phyloP scores from a whole-genome alignment of 2,329 filamentous ascomycete genomes.

The Xylaria sp. region DNA sequence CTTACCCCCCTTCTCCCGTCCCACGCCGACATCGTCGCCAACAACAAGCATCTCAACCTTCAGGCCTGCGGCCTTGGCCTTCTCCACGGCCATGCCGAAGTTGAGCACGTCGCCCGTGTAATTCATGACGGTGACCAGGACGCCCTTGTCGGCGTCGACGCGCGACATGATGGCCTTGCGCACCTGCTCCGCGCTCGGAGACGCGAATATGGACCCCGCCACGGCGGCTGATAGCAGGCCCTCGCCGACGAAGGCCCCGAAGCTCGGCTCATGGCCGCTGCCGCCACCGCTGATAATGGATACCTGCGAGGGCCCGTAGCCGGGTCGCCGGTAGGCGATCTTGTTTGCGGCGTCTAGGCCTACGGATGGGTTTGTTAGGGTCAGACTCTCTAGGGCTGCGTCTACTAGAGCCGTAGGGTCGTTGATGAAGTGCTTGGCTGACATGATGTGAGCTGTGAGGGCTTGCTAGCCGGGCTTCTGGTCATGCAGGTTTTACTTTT shows the following conservation, averaged over 20 bases:
- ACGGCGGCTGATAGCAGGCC: constrained; percentile 85
- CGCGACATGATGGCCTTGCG: constrained; percentile 78
- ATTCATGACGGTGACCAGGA: constrained; percentile 94
- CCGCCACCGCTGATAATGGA: constrained; percentile 90
- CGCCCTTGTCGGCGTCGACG: constrained; percentile 77
- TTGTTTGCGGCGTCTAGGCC: constrained; percentile 84
- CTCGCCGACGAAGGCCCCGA: constrained; percentile 84
- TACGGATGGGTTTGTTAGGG: constrained; percentile 84
- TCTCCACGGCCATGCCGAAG: constrained; percentile 93
- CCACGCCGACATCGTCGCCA: constrained; percentile 91
- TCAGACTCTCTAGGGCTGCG: constrained; percentile 79
- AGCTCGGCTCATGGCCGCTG: constrained; percentile 89
- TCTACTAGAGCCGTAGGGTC: constrained; percentile 83
- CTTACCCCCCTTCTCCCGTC: constrained; percentile 83
- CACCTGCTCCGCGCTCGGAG: constrained; percentile 84
- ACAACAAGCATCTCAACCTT: constrained; percentile 90
- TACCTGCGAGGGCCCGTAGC: constrained; percentile 66
- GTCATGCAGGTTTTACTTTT: background rate
- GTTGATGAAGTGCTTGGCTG: constrained; percentile 88
- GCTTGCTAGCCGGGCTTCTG: background rate
- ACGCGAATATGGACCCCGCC: constrained; percentile 88
- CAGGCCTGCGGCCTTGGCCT: constrained; percentile 82
- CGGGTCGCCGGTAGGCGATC: constrained; percentile 79
- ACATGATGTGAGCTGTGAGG: constrained; percentile 52
- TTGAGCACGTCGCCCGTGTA: constrained; percentile 92